Evolutionary conservation across 2,329 filamentous ascomycete genomes (phyloP).

Genomic region (Pseudocercospora cruenta): DNA sequence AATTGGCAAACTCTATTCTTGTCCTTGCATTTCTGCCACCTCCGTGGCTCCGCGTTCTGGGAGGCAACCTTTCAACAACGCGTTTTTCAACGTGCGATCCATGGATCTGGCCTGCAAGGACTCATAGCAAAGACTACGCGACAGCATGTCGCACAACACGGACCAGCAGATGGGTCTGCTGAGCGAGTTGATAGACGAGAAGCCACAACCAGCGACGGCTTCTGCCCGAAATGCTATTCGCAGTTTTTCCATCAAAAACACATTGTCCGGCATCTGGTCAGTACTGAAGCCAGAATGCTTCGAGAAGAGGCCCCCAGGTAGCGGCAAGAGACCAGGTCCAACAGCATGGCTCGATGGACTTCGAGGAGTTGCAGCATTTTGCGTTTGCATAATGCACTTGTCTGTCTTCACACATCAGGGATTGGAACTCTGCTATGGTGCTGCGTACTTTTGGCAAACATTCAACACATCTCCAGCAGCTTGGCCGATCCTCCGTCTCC

Average conservation of each 20-base stretch:
- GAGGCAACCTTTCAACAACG: conserved; percentile 1
- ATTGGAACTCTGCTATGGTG: conserved; percentile 43
- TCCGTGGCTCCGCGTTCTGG: background rate
- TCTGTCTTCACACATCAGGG: conserved; percentile 59
- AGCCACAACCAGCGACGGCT: background rate
- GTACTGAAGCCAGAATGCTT: conserved; percentile 23
- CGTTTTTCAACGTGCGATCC: background rate
- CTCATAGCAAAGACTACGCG: background rate
- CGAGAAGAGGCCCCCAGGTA: conserved; percentile 12
- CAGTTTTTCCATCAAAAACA: background rate
- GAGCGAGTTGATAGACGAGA: conserved; percentile 3
- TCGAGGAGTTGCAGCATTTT: conserved; percentile 66
- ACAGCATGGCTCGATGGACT: conserved; percentile 67
- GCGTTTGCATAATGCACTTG: conserved; percentile 67
- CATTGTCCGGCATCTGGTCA: background rate
- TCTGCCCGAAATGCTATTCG: conserved; percentile 2
- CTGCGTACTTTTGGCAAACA: conserved; percentile 37
- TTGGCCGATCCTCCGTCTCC: conserved; percentile 61
- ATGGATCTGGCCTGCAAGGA: conserved; percentile 4
- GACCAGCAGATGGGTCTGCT: conserved; percentile 7
- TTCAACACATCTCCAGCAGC: conserved; percentile 49
- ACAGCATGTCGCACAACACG: background rate
- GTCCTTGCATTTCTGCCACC: background rate
- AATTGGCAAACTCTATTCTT: background rate
- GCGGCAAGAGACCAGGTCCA: conserved; percentile 19